A percentile compares a stretch with the other conserved stretches of the same genome.
Conservation (phyloP, 1,284 basidiomycete genomes). For the Ustilago loliicola region DNA sequence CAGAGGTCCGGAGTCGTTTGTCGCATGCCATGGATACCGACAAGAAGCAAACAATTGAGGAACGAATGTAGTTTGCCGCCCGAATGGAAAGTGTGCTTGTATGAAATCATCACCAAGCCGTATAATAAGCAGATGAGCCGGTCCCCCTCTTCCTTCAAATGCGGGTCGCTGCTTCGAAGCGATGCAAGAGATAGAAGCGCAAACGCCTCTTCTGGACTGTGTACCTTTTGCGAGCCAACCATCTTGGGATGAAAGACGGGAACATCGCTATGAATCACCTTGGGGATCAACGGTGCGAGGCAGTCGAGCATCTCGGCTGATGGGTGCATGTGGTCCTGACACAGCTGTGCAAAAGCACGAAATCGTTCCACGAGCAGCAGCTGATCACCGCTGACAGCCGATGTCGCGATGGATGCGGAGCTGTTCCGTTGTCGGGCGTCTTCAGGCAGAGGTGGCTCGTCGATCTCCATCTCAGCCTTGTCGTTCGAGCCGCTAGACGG, state of each 20-base stretch:
- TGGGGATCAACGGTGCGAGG: constrained; percentile 25
- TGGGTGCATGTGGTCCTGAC: constrained; percentile 38
- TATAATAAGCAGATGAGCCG: constrained; percentile 34
- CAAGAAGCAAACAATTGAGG: constrained; percentile 38
- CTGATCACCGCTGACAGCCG: constrained; percentile 35
- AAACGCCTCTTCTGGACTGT: constrained; percentile 37
- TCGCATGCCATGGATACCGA: constrained; percentile 28
- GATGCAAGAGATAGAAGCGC: constrained; percentile 36
- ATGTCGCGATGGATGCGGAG: constrained; percentile 18
- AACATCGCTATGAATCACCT: constrained; percentile 18
- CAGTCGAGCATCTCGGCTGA: constrained; percentile 27
- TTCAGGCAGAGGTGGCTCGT: constrained; percentile 13
- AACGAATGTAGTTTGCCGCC: constrained; percentile 26
- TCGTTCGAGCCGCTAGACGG: background rate
- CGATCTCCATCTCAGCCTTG: constrained; percentile 19
- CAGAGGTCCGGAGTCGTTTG: constrained; percentile 37
- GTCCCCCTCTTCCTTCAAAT: constrained; percentile 30
- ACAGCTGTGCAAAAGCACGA: constrained; percentile 39
- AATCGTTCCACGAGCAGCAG: constrained; percentile 36
- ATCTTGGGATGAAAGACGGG: constrained; percentile 42
- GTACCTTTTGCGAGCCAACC: constrained; percentile 29
- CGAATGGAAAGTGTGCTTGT: constrained; percentile 36
- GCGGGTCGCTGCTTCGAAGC: constrained; percentile 12
- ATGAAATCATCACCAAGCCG: constrained; percentile 39
- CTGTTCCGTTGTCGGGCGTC: constrained; percentile 23